Evolutionary conservation across 371 early-diverging fungal genomes (phyloP).

Genomic region (Lichtheimia corymbifera): DNA sequence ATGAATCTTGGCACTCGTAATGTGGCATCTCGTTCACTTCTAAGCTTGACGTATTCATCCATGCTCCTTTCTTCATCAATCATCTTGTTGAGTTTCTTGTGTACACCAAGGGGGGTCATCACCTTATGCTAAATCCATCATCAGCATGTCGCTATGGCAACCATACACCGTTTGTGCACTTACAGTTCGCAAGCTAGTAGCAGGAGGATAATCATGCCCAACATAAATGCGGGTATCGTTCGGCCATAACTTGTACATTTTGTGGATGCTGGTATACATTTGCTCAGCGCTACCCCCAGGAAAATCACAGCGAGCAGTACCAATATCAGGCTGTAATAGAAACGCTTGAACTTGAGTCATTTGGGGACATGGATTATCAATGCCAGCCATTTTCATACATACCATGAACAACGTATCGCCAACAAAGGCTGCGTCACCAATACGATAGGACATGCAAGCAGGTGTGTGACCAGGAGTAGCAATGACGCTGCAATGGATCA

Average conservation of each 20-base stretch:
- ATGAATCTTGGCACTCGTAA: constrained; percentile 42
- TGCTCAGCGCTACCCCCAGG: constrained; percentile 47
- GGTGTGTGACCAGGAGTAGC: constrained; percentile 52
- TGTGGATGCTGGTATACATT: constrained; percentile 44
- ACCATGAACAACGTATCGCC: constrained; percentile 55
- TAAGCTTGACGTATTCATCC: constrained; percentile 31
- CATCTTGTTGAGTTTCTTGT: constrained; percentile 45
- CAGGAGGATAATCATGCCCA: constrained; percentile 50
- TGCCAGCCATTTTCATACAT: constrained; percentile 16
- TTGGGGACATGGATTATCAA: too few species aligned
- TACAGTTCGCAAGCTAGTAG: constrained; percentile 24
- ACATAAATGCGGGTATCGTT: constrained; percentile 46
- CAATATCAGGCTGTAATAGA: constrained; percentile 45
- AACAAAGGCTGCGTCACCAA: constrained; percentile 51
- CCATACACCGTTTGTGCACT: constrained; percentile 1
- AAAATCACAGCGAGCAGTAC: constrained; percentile 53
- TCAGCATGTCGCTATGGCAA: not conserved
- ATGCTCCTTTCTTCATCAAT: constrained; percentile 22
- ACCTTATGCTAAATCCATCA: constrained; percentile 28
- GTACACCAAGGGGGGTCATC: constrained; percentile 24
- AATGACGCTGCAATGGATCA: constrained; percentile 38
- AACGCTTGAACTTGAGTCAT: too few species aligned
- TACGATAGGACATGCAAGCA: constrained; percentile 46
- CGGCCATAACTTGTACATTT: constrained; percentile 43
- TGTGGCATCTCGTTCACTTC: constrained; percentile 33